Evolutionary conservation across 495 filamentous ascomycete species (phyloP).

Genomic region (Xylaria castorea): DNA sequence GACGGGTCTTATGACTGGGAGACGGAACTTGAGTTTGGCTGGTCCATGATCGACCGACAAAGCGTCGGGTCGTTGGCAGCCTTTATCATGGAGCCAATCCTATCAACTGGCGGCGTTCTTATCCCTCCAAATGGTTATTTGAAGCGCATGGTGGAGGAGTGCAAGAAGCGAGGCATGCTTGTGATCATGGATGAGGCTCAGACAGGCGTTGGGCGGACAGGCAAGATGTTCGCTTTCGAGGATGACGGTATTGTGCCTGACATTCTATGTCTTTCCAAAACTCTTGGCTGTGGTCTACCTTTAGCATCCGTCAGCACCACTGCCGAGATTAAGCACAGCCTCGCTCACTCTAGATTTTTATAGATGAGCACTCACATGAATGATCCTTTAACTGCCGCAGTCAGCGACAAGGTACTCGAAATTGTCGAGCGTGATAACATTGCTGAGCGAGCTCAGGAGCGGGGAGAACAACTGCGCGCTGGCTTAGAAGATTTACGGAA

Average conservation of each 20-base stretch:
- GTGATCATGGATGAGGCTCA: slow-evolving; percentile 64
- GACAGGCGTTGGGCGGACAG: slow-evolving; percentile 59
- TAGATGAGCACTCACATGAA: slow-evolving; percentile 55
- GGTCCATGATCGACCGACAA: slow-evolving; percentile 58
- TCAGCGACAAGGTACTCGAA: slow-evolving; percentile 63
- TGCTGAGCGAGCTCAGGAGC: slow-evolving; percentile 45
- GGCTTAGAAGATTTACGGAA: slow-evolving; percentile 50
- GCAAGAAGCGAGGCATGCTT: slow-evolving; percentile 58
- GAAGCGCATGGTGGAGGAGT: slow-evolving; percentile 51
- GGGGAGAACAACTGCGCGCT: slow-evolving; percentile 50
- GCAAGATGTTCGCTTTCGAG: slow-evolving; percentile 59
- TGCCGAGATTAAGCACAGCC: slow-evolving; percentile 52
- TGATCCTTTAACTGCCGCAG: slow-evolving; percentile 61
- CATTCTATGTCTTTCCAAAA: slow-evolving; percentile 61
- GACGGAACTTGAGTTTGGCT: slow-evolving; percentile 61
- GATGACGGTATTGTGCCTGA: slow-evolving; percentile 58
- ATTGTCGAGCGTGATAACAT: slow-evolving; percentile 60
- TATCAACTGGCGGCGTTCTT: slow-evolving; percentile 58
- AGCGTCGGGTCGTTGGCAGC: slow-evolving; percentile 63
- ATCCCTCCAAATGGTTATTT: slow-evolving; percentile 58
- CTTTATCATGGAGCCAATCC: slow-evolving; percentile 62
- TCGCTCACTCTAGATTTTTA: slow-evolving; percentile 43
- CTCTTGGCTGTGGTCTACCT: slow-evolving; percentile 61
- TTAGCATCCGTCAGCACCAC: slow-evolving; percentile 58
- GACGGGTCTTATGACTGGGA: slow-evolving; percentile 65